Base-by-base conservation (phyloP, 1,284 basidiomycete genomes). In the Afroboletus lepidellus region DNA sequence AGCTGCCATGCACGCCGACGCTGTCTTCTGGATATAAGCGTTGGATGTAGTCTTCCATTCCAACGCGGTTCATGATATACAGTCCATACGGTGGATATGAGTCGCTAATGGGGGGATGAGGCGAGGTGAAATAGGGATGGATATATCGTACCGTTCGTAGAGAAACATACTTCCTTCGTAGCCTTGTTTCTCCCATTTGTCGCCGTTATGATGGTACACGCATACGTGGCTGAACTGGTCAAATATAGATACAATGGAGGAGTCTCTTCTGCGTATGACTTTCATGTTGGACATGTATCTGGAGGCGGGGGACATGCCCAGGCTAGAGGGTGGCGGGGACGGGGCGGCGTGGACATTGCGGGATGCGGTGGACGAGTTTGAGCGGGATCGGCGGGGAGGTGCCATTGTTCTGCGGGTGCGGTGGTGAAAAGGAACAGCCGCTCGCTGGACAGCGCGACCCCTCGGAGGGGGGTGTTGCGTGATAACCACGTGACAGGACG, bases 81-180 rank as follows among this genome's bases (percentile, higher is more conserved):
- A 93, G 85, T 11, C 91, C 92, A 65, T 93, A 92, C 34, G 83
- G 84, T 1, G 92, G 92, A 67, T 88, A 87, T 24, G 79, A 74
- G 50, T 81, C 75, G 60, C 84, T 85, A 34, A 20, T 3, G n/a
- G 18, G 25, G 15, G 18, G 15, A 36, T 62, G 43, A 58, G 53
- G 18, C 25, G 38, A 18, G 6, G 33, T 8, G 18, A 23, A 30
- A 18, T 6, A 11, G 11, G 32, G 16, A 12, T 4, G 20, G 3
- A 21, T 13, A 21, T 16, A 18, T 16, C 67, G 57, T 63, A 90
- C 87, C 91, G 78, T 66, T 92, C 87, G 64, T 89, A 93, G 54
- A 95, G 75, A 72, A 95, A 94, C 81, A 94, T 90, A 63, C 84
- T 88, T 2, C 92, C 92, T 68, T 94, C 92, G 61, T 78, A 89